Evolutionary conservation across 306 rosid genomes (phyloP).

Genomic region (Vigna hirtella): DNA sequence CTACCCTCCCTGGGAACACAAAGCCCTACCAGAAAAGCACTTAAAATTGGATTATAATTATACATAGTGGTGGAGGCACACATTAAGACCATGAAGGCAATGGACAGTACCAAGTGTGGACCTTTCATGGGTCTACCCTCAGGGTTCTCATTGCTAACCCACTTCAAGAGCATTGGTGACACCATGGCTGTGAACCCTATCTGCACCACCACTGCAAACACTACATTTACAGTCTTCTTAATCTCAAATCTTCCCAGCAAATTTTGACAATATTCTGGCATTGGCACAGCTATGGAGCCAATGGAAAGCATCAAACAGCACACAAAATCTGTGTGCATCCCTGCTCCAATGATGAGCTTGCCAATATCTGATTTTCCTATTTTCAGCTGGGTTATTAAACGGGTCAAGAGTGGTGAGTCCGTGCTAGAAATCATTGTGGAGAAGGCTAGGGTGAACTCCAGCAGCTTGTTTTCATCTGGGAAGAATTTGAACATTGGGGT

Average conservation of each 20-base stretch:
- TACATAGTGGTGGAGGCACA: constrained; percentile 57
- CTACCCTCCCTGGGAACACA: constrained; percentile 78
- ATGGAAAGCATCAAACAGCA: constrained; percentile 62
- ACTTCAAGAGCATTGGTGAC: constrained; percentile 70
- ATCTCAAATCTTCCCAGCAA: not conserved
- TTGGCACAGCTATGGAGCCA: constrained; percentile 61
- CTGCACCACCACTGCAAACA: constrained; percentile 48
- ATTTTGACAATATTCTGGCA: not conserved
- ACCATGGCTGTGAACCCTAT: constrained; percentile 50
- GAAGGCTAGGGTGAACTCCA: constrained; percentile 59
- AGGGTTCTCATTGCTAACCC: constrained; percentile 88
- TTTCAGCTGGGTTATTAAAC: constrained; percentile 68
- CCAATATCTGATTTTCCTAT: constrained; percentile 90
- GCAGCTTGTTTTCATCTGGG: constrained; percentile 18
- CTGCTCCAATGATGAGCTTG: constrained; percentile 71
- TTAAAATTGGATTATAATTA: constrained; percentile 63
- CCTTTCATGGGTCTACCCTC: constrained; percentile 87
- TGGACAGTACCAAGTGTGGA: constrained; percentile 68
- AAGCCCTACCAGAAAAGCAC: constrained; percentile 76
- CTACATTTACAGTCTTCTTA: constrained; percentile 43
- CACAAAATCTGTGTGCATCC: constrained; percentile 75
- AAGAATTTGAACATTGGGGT: constrained; percentile 52
- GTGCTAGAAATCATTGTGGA: constrained; percentile 66
- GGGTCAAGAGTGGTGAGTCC: constrained; percentile 78
- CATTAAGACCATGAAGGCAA: constrained; percentile 73